Percentiles rank a stretch among this genome's conserved stretches.
These are phyloP conservation scores for Galeopsis tetrahit DNA, from an alignment of 257 asterid species.

Conservation along the genomic window DNA sequence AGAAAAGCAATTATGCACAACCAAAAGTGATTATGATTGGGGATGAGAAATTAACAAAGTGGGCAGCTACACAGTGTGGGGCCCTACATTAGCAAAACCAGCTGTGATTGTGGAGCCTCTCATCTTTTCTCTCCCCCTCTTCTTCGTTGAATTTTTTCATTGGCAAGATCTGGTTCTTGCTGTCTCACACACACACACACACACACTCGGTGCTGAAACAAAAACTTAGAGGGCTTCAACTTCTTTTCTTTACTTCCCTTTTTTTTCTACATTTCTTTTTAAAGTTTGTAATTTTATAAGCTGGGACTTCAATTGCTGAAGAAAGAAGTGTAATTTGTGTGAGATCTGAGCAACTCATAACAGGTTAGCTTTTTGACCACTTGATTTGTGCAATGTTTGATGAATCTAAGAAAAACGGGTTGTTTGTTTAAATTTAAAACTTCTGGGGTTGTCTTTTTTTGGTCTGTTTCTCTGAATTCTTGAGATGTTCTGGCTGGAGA, in stretches of 20 bases:
- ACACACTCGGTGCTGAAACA: not conserved
- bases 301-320: conserved; percentile 31
- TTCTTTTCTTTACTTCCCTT: conserved; percentile 14
- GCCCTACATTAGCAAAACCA: conserved; percentile 48
- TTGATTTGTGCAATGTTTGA: not conserved
- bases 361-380: conserved; percentile 37
- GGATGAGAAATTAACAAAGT: conserved; percentile 4
- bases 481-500: conserved; percentile 10
- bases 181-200: conserved; percentile 29
- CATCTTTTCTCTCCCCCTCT: conserved; percentile 11
- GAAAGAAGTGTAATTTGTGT: not conserved
- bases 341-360: conserved; percentile 42
- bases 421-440: conserved; percentile 21
- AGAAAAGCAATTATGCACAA: conserved; percentile 1
- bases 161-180: conserved; percentile 51
- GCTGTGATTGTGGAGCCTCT: conserved; percentile 57
- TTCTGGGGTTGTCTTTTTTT: conserved; percentile 10
- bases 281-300: conserved; percentile 21
- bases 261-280: conserved; percentile 4
- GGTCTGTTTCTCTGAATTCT: conserved; percentile 4
- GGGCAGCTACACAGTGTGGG: conserved; percentile 32
- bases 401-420: conserved; percentile 8
- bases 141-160: conserved; percentile 36
- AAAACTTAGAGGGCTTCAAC: conserved; percentile 30
- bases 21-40: conserved; percentile 19